Conservation (phyloP, 805 yeast genomes). For the Lachancea thermotolerans region DNA sequence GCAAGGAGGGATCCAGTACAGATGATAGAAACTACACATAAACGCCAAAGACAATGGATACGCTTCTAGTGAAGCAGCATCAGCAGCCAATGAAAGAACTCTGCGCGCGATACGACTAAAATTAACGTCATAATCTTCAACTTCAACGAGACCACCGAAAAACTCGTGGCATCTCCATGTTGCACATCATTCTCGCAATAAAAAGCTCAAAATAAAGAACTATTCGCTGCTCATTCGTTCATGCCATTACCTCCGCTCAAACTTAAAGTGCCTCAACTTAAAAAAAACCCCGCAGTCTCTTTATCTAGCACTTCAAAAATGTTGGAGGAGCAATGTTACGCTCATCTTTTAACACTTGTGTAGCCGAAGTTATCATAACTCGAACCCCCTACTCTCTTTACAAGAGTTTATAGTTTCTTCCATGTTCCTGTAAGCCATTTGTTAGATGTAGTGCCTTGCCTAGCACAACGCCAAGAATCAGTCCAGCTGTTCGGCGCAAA, state of each 20-base stretch:
- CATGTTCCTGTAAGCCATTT: slow-evolving; percentile 7
- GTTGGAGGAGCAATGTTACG: slow-evolving; percentile 2
- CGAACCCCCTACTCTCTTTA: neutral
- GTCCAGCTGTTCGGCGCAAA: neutral
- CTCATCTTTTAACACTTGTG: slow-evolving; percentile 9
- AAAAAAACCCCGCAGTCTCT: neutral
- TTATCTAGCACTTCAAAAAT: neutral
- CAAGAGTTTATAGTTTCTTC: neutral
- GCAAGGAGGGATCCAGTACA: slow-evolving; percentile 7
- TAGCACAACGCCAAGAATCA: neutral
- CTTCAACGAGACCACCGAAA: slow-evolving; percentile 5
- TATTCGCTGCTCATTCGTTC: slow-evolving; percentile 7
- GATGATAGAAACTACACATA: slow-evolving; percentile 8
- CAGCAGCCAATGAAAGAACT: slow-evolving; percentile 4
- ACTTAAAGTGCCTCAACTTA: neutral
- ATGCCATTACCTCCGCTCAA: slow-evolving; percentile 1
- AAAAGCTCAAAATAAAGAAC: slow-evolving; percentile 2
- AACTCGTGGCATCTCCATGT: slow-evolving; percentile 5
- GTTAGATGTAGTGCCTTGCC: slow-evolving; percentile 4
- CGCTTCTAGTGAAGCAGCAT: slow-evolving; percentile 6
- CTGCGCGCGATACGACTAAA: neutral
- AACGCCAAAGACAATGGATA: slow-evolving; percentile 7
- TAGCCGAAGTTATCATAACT: slow-evolving; percentile 5
- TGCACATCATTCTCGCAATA: slow-evolving; percentile 3
- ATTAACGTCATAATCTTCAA: neutral